Base-by-base conservation (phyloP, 2,329 filamentous ascomycete genomes). In the Arthrobotrys megalospora region DNA sequence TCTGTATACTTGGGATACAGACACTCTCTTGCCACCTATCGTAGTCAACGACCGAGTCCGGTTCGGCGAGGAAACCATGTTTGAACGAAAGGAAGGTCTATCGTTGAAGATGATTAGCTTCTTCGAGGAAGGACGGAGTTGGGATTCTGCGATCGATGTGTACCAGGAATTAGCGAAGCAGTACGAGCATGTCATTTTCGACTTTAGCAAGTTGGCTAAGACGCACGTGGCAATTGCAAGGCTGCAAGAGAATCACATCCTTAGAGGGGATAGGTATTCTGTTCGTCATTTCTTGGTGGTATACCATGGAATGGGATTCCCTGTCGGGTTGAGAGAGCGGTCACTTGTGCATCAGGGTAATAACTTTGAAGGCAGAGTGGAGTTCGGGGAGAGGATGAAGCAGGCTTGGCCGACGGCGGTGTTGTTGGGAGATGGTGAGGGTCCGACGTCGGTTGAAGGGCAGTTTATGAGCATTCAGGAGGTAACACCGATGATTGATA, bases 101-200 rank as follows among this genome's bases (percentile, higher is more conserved):
- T 97, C 96, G 85, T 96, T 97, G 82, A 90, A 94, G 81, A 97
- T 98, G 88, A 97, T 98, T 83, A 94, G 94, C 84, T 88, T 95
- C 83, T 97, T 96, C 80, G 95, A 98, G 83, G 93, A 96, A 77
- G 94, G 94, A n/a, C 91, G 93, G 83, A 93, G 93, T 0, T 98
- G 95, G 95, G 92, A 92, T 82, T 93, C 93, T 83, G 95, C 94
- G 0, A 86, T 99, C 48, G 88, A 90, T 5, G 93, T 93, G 2
- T 98, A 99, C 85, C 92, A 92, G 83, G 95, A 99, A 84, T 90
- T 99, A 64, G 92, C 94, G 58, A 85, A 87, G n/a, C 94, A 98
- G 84, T 99, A 98, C 83, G 94, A 97, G 85, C 90, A 88, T 80
- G 97, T 94, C 77, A 86, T 92, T 0, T 97, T 94, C 84, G 96